Evolutionary conservation across 768 basidiomycete species (phyloP), one percentile per base, ranked within the genome.

Genomic region (Lactarius sanguifluus): DNA sequence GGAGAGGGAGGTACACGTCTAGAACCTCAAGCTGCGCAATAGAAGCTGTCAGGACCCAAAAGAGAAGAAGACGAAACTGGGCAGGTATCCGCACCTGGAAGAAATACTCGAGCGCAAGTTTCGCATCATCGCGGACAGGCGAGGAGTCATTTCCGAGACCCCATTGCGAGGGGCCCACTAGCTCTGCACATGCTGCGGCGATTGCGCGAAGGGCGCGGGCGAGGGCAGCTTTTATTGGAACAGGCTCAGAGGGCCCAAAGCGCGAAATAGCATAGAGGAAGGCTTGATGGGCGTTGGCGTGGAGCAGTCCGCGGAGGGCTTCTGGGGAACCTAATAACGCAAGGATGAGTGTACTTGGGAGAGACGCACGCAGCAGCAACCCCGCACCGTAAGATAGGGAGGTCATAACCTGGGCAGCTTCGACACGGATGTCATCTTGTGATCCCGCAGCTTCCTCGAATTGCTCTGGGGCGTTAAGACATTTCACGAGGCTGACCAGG

Each of bases 351-450:
- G 25, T 20, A 36, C 20, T 15, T 12, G 61, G 1, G 23, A 32
- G 32, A 34, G 10, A 47, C 57, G 59, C 3, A 23, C 43, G 43
- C 55, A 59, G 13, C 5, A 32, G 56, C 1, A 43, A 23, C 36
- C 5, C 20, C 71, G 59, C 57, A 86, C 89, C 90, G 68, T 90
- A 88, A 0, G 90, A 83, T 15, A 93, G 79, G 0, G 91, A 92
- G 0, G 89, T 83, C 18, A 92, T 79, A 43, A 92, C 81, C 70
- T 91, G 88, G 0, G 90, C 88, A 0, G 91, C 88, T 72, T 92
- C 90, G 57, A 86, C 81, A 12, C 88, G 82, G 40, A 89, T 76
- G 9, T 85, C 83, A 15, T 84, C 82, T 43, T 79, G 77, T 0
- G 79, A 79, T 40, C 45, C 74, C 74, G 71, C 79, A 72, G 2